Conservation (phyloP, 2,329 filamentous ascomycete species). For the Aspergillus niger region DNA sequence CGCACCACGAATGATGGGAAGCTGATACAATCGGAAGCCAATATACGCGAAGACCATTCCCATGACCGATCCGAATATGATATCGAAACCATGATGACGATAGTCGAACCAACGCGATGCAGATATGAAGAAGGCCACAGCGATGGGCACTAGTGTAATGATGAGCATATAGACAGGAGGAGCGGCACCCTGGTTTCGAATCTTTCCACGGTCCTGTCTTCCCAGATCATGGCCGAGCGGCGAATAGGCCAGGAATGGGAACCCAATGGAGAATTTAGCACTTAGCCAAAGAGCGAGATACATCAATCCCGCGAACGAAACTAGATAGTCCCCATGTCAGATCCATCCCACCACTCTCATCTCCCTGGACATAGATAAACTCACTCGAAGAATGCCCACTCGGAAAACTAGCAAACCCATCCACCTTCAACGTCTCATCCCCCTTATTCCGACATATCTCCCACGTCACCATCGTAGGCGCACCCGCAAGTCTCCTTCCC, state of each 20-base stretch:
- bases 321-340: slow-evolving; percentile 34
- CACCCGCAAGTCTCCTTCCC: slow-evolving; percentile 51
- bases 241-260: slow-evolving; percentile 44
- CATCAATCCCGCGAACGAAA: slow-evolving; percentile 75
- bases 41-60: slow-evolving; percentile 72
- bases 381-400: slow-evolving; percentile 72
- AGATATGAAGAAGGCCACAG: slow-evolving; percentile 76
- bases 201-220: slow-evolving; percentile 42
- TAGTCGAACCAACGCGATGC: slow-evolving; percentile 85
- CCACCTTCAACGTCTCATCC: slow-evolving; percentile 61
- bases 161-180: slow-evolving; percentile 78
- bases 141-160: slow-evolving; percentile 70
- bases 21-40: slow-evolving; percentile 81
- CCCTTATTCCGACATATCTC: slow-evolving; percentile 69
- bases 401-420: slow-evolving; percentile 84
- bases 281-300: slow-evolving; percentile 87
- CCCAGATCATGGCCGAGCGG: slow-evolving; percentile 28
- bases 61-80: slow-evolving; percentile 80
- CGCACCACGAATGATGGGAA: slow-evolving; percentile 74
- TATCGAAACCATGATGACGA: slow-evolving; percentile 89
- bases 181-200: slow-evolving; percentile 74
- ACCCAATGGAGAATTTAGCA: slow-evolving; percentile 53
- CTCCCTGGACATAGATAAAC: slow-evolving; percentile 22
- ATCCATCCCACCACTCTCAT: not conserved
- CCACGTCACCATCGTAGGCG: slow-evolving; percentile 71